Percentiles rank a stretch among this genome's conserved stretches.
phyloP scores from a whole-genome alignment of 2,329 filamentous ascomycete genomes.

The Fusarium sp. region DNA sequence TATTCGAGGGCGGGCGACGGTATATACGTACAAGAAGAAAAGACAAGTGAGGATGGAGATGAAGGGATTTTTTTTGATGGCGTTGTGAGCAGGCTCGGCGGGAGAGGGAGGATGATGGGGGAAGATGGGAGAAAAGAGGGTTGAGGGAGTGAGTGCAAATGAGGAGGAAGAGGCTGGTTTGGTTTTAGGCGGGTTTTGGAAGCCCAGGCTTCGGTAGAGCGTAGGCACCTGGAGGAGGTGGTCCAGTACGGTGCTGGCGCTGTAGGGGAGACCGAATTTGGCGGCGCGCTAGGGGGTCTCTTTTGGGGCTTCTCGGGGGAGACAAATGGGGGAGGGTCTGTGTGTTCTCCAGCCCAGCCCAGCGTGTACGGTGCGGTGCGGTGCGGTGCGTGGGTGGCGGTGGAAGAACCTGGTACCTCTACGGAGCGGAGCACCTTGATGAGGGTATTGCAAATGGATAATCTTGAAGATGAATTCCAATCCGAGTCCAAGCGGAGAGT shows the following conservation, averaged over 20 bases:
- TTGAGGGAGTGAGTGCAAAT: slow-evolving; percentile 23
- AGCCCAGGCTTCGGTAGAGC: slow-evolving; percentile 32
- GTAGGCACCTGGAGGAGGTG: slow-evolving; percentile 16
- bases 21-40: slow-evolving; percentile 29
- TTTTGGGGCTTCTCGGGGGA: slow-evolving; percentile 6
- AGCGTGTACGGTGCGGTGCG: slow-evolving; percentile 2
- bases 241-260: neutral
- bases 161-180: slow-evolving; percentile 37
- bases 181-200: slow-evolving; percentile 40
- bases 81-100: slow-evolving; percentile 23
- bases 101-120: slow-evolving; percentile 29
- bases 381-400: slow-evolving; percentile 33
- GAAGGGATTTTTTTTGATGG: slow-evolving; percentile 30
- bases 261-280: slow-evolving; percentile 36
- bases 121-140: slow-evolving; percentile 34
- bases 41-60: slow-evolving; percentile 30
- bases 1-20: slow-evolving; percentile 23
- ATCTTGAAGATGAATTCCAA: neutral
- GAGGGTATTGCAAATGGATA: neutral
- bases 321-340: slow-evolving; percentile 33
- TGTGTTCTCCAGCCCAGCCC: slow-evolving; percentile 24
- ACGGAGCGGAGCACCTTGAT: neutral
- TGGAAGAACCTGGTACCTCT: slow-evolving; percentile 24
- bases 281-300: slow-evolving; percentile 30
- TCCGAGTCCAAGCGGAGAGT: neutral